Evolutionary conservation across 768 basidiomycete species (phyloP).

Genomic region (Harrya chromipes): DNA sequence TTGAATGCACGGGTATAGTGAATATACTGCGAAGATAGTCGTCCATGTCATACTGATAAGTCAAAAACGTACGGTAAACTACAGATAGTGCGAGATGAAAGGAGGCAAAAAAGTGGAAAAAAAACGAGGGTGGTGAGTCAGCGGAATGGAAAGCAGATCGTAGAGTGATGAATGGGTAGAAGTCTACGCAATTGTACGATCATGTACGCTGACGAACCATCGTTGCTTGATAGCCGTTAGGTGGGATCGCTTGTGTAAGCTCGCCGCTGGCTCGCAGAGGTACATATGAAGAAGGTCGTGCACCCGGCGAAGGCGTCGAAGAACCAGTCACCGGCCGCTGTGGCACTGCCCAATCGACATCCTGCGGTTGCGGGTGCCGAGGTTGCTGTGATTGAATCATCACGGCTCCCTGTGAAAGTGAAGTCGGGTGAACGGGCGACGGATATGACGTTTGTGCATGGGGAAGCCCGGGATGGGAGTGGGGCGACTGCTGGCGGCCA

Average conservation of each 20-base stretch:
- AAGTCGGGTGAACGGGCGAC: constrained; percentile 41
- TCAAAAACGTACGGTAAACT: constrained; percentile 49
- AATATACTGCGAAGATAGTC: constrained; percentile 55
- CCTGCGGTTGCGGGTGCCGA: constrained; percentile 40
- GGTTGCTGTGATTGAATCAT: constrained; percentile 44
- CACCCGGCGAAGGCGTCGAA: constrained; percentile 33
- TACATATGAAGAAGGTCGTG: constrained; percentile 52
- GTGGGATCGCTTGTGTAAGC: constrained; percentile 37
- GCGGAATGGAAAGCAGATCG: constrained; percentile 24
- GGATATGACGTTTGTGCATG: constrained; percentile 47
- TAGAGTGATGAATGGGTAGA: constrained; percentile 15
- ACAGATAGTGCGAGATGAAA: constrained; percentile 55
- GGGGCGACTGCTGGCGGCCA: constrained; percentile 39
- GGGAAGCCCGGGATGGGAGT: constrained; percentile 37
- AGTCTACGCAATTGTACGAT: constrained; percentile 14
- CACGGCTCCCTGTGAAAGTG: constrained; percentile 43
- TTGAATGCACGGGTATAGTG: constrained; percentile 52
- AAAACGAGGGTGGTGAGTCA: constrained; percentile 28
- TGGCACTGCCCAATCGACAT: constrained; percentile 38
- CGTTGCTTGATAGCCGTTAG: constrained; percentile 44
- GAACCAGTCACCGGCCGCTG: constrained; percentile 40
- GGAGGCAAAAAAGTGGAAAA: constrained; percentile 19
- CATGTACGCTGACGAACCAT: constrained; percentile 52
- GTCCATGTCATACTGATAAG: constrained; percentile 59
- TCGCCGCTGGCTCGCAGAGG: constrained; percentile 45